Conservation (phyloP, 2,329 filamentous ascomycete genomes). For the Ramichloridium luteum region DNA sequence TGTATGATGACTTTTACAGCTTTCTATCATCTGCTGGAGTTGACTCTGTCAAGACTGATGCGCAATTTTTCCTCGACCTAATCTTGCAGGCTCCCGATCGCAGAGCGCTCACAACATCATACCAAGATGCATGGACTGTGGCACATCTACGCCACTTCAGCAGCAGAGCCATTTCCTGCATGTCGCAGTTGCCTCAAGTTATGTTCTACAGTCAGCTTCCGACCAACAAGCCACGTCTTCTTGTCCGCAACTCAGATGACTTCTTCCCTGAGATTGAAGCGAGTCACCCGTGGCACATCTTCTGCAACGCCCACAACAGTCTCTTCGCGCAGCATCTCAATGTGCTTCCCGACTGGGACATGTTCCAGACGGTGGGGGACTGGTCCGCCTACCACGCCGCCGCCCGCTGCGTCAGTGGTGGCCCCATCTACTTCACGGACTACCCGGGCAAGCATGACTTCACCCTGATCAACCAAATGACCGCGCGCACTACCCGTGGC, state of each 20-base stretch:
- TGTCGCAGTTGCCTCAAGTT: constrained; percentile 80
- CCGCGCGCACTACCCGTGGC: constrained; percentile 56
- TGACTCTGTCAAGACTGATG: constrained; percentile 85
- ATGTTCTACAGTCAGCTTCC: constrained; percentile 76
- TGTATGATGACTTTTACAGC: constrained; percentile 85
- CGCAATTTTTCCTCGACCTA: constrained; percentile 77
- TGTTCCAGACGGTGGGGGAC: constrained; percentile 56
- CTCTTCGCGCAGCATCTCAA: constrained; percentile 77
- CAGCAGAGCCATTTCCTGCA: constrained; percentile 75
- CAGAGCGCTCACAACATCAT: constrained; percentile 57
- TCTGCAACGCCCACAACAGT: constrained; percentile 81
- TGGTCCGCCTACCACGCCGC: constrained; percentile 82
- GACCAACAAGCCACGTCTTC: constrained; percentile 57
- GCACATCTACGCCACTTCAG: constrained; percentile 67
- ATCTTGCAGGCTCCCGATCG: constrained; percentile 56
- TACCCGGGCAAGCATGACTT: constrained; percentile 70
- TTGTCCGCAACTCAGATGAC: constrained; percentile 78
- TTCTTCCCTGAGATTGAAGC: constrained; percentile 75
- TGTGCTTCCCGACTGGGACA: constrained; percentile 72
- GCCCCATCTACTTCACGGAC: constrained; percentile 91
- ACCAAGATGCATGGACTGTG: constrained; percentile 77
- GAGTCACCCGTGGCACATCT: constrained; percentile 90
- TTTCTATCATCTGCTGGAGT: constrained; percentile 66
- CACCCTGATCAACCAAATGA: constrained; percentile 66
- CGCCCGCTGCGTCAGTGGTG: constrained; percentile 77